Evolutionary conservation across 2,329 filamentous ascomycete species (phyloP).

Genomic region (Fusarium sp.): DNA sequence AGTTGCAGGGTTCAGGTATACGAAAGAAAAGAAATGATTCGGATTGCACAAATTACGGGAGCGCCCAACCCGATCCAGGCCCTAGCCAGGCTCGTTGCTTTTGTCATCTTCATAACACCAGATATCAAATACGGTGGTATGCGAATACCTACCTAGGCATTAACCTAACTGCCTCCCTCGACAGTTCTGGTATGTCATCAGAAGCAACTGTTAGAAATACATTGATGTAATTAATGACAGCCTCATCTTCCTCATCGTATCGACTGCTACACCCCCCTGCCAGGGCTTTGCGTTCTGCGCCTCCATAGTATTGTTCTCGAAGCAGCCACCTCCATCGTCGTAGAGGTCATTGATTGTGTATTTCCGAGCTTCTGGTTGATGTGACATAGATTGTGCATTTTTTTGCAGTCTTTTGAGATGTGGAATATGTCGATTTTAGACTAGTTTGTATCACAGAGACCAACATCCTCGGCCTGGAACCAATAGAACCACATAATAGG

Average conservation of each 20-base stretch:
- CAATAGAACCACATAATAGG: slow-evolving; percentile 1
- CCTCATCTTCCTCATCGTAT: slow-evolving; percentile 12
- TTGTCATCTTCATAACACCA: background rate
- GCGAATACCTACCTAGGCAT: background rate
- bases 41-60: background rate
- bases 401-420: background rate
- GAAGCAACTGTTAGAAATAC: background rate
- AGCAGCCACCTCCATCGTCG: background rate
- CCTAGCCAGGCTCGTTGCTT: background rate
- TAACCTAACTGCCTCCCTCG: background rate
- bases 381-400: background rate
- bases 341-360: background rate
- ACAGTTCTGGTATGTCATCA: background rate
- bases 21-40: background rate
- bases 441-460: too few species aligned
- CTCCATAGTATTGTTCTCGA: background rate
- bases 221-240: background rate
- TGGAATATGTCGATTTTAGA: too few species aligned
- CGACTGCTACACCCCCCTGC: background rate
- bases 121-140: background rate
- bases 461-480: background rate
- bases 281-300: slow-evolving; percentile 7
- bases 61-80: background rate
- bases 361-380: background rate
- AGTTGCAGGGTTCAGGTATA: background rate